Evolutionary conservation across 73 alveolate genomes (phyloP).

Genomic region (Breviolum minutum): DNA sequence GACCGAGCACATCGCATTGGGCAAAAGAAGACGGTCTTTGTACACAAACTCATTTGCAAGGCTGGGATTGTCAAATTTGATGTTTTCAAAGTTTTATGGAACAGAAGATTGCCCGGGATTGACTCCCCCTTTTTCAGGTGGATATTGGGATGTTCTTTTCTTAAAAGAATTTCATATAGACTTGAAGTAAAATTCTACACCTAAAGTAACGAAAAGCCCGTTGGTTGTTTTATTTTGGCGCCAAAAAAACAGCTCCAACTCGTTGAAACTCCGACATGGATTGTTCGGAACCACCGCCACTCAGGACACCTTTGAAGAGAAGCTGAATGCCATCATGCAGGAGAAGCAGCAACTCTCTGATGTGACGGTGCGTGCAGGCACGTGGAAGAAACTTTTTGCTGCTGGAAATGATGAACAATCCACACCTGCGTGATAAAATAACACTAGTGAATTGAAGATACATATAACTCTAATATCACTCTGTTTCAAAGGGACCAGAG

Average conservation of each 20-base stretch:
- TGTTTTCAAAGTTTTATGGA: not conserved
- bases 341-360: constrained; percentile 24
- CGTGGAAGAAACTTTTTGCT: too few relatives aligned
- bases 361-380: not conserved
- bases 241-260: not conserved
- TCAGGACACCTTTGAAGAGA: constrained; percentile 53
- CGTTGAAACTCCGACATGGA: not conserved
- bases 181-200: not conserved
- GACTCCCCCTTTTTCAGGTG: not conserved
- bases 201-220: not conserved
- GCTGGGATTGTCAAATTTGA: not conserved
- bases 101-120: not conserved
- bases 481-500: not conserved
- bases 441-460: not conserved
- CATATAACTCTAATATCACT: not conserved
- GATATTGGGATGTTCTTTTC: not conserved
- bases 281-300: too few relatives aligned
- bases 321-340: constrained; percentile 1
- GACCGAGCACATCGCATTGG: constrained; percentile 70
- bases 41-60: constrained; percentile 6
- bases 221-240: too few relatives aligned
- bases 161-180: not conserved
- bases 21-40: constrained; percentile 17
- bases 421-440: not conserved
- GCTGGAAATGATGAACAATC: not conserved